phyloP scores from a whole-genome alignment of 768 basidiomycete species.

The Mycena amicta region DNA sequence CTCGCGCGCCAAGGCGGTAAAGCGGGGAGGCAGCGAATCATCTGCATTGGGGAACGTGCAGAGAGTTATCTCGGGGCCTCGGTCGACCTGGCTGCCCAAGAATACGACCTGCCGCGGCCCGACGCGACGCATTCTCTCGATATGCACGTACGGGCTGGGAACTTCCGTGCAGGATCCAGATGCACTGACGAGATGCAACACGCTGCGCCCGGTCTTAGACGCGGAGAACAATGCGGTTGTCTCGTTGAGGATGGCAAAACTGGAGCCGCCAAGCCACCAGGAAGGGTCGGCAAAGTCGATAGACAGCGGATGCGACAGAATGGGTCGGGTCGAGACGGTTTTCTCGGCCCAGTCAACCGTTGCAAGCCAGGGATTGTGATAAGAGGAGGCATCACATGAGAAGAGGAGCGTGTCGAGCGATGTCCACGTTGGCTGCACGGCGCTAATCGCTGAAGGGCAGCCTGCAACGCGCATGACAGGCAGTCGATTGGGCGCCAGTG shows the following conservation, averaged over 20 bases:
- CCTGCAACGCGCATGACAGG: slow-evolving; percentile 37
- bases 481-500: slow-evolving; percentile 28
- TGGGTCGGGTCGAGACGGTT: neutral
- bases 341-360: slow-evolving; percentile 31
- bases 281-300: slow-evolving; percentile 48
- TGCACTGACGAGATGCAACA: slow-evolving; percentile 31
- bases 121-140: slow-evolving; percentile 29
- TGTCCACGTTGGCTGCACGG: slow-evolving; percentile 44
- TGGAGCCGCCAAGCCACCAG: slow-evolving; percentile 45
- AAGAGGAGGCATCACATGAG: slow-evolving; percentile 51
- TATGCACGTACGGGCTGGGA: slow-evolving; percentile 30
- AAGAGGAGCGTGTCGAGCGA: slow-evolving; percentile 46
- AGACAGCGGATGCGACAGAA: slow-evolving; percentile 21
- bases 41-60: neutral
- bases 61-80: slow-evolving; percentile 17
- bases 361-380: slow-evolving; percentile 45
- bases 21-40: neutral
- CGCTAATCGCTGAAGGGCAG: neutral
- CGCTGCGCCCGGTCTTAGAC: slow-evolving; percentile 29
- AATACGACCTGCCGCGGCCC: slow-evolving; percentile 29
- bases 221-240: slow-evolving; percentile 25
- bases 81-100: slow-evolving; percentile 33
- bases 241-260: slow-evolving; percentile 35
- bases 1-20: neutral
- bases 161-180: slow-evolving; percentile 27